phyloP scores from a whole-genome alignment of 495 filamentous ascomycete species.

The Daldinia caldariorum region DNA sequence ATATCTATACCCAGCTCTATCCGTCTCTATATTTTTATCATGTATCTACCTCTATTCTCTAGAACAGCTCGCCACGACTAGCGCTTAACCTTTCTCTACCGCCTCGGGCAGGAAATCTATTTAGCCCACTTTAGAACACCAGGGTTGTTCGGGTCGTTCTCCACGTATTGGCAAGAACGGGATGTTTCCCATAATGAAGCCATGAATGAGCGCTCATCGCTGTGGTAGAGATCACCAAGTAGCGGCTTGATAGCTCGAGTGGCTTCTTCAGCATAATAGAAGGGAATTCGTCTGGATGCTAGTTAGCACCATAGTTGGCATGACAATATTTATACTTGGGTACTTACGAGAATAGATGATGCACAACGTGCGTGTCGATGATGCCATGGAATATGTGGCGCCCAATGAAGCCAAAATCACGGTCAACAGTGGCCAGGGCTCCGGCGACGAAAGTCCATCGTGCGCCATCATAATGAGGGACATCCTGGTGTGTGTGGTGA shows the following conservation, averaged over 20 bases:
- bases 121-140: conserved; percentile 40
- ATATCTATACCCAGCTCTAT: background rate
- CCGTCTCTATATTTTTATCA: background rate
- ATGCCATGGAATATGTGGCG: conserved; percentile 72
- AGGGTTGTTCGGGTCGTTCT: conserved; percentile 38
- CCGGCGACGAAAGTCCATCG: conserved; percentile 71
- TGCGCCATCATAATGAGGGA: conserved; percentile 67
- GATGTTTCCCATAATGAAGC: conserved; percentile 35
- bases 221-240: conserved; percentile 67
- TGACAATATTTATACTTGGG: background rate
- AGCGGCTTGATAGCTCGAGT: conserved; percentile 68
- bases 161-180: conserved; percentile 37
- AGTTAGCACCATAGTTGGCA: conserved; percentile 3
- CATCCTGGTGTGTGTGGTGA: conserved; percentile 68
- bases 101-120: conserved; percentile 1
- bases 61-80: background rate
- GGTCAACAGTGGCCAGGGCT: conserved; percentile 70
- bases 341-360: conserved; percentile 66
- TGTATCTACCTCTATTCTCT: background rate
- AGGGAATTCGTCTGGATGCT: conserved; percentile 62
- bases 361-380: conserved; percentile 72
- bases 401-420: conserved; percentile 70
- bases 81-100: background rate
- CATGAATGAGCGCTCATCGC: conserved; percentile 47
- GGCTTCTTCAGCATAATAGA: conserved; percentile 72